phyloP scores from a whole-genome alignment of 768 basidiomycete species.

The Cyclocybe aegerita region DNA sequence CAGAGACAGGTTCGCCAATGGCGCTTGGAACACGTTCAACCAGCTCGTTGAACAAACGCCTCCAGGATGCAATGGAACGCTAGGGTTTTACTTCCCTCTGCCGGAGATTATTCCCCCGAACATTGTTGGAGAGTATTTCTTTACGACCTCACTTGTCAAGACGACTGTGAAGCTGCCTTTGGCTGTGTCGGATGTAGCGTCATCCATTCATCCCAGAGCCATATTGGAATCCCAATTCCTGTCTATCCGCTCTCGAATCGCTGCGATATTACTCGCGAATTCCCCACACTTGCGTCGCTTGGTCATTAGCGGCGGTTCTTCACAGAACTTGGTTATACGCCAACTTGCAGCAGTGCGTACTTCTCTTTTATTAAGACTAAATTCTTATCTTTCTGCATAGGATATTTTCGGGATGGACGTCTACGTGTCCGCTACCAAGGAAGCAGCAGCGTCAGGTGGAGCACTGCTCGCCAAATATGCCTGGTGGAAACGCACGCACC shows the following conservation, averaged over 20 bases:
- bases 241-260: constrained; percentile 72
- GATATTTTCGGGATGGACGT: constrained; percentile 79
- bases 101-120: constrained; percentile 87
- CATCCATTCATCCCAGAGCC: constrained; percentile 61
- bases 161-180: constrained; percentile 25
- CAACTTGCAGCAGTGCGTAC: constrained; percentile 65
- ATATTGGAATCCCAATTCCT: constrained; percentile 86
- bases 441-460: constrained; percentile 73
- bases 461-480: constrained; percentile 70
- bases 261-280: constrained; percentile 61
- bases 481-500: constrained; percentile 57
- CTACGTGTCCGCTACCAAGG: constrained; percentile 64
- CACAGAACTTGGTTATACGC: constrained; percentile 68
- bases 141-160: constrained; percentile 33
- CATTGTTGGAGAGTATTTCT: constrained; percentile 71
- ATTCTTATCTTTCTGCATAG: constrained; percentile 18
- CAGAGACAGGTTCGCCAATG: constrained; percentile 59
- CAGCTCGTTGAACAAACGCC: constrained; percentile 52
- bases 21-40: constrained; percentile 73
- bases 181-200: constrained; percentile 38
- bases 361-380: not conserved
- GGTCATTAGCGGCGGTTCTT: constrained; percentile 78
- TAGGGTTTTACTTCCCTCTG: constrained; percentile 80
- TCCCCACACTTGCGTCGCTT: constrained; percentile 60
- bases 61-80: constrained; percentile 56